Percentiles rank a stretch among this genome's conserved stretches.
These are phyloP conservation scores for Verticillium albo-atrum DNA, from an alignment of 2,329 filamentous ascomycete genomes.

Conservation along the genomic window DNA sequence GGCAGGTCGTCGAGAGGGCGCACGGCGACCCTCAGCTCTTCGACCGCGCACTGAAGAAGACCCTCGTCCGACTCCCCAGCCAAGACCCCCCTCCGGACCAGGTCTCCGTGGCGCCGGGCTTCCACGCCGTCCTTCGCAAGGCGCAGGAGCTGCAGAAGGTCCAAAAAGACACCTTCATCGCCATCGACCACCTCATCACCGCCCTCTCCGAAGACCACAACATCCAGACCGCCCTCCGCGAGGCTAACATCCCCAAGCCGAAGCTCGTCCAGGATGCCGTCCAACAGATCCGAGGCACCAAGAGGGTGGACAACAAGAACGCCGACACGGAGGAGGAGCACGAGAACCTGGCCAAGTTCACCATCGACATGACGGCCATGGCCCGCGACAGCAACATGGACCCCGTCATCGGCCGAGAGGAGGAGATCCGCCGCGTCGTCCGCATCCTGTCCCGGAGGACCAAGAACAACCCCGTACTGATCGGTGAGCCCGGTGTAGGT, in stretches of 20 bases:
- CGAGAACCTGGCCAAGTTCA: constrained; percentile 96
- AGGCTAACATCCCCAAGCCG: constrained; percentile 85
- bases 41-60: constrained; percentile 87
- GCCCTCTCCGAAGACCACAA: constrained; percentile 73
- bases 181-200: constrained; percentile 89
- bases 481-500: constrained; percentile 95
- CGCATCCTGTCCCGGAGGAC: constrained; percentile 89
- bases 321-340: constrained; percentile 90
- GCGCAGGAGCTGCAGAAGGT: constrained; percentile 90
- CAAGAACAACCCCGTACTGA: constrained; percentile 98
- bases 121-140: constrained; percentile 76
- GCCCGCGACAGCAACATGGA: constrained; percentile 97
- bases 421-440: constrained; percentile 89
- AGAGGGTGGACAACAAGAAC: constrained; percentile 90
- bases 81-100: constrained; percentile 93
- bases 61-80: constrained; percentile 81
- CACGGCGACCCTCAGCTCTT: constrained; percentile 89
- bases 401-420: constrained; percentile 93
- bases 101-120: constrained; percentile 75
- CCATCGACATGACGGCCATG: constrained; percentile 96
- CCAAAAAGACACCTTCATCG: constrained; percentile 95
- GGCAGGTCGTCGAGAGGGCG: constrained; percentile 89
- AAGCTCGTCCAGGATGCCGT: constrained; percentile 92
- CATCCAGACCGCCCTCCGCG: constrained; percentile 70
- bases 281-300: constrained; percentile 85